Evolutionary conservation across 1,284 basidiomycete species (phyloP), one percentile per base, ranked within the genome.

Genomic region (Cryptococcus jaspeensis): DNA sequence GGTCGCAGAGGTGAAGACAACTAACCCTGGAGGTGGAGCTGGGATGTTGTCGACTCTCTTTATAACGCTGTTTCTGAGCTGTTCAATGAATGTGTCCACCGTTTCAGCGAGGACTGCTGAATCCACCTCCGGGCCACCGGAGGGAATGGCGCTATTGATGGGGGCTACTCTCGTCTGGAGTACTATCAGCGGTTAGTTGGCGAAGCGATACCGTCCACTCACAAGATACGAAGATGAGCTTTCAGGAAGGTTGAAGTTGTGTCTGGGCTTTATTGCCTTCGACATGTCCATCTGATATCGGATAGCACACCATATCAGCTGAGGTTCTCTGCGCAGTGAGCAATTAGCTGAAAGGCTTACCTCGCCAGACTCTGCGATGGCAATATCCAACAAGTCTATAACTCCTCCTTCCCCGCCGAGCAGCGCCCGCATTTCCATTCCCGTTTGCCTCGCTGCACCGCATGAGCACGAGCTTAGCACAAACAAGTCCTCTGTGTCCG

Each of bases 11-110:
- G n/a, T n/a, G n/a, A n/a, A n/a, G n/a, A n/a, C n/a, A n/a, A n/a
- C 65, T 47, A 53, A 67, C 65, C 56, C 53, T 18, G 53, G 12
- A 11, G 36, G 22, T 16, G 66, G 65, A 1, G 61, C 37, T 0
- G 80, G 79, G 25, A 83, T 80, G 54, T 80, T 79, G 9, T 76
- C 70, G 1, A 82, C 79, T 22, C 82, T 70, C 12, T 67, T 60
- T 8, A 68, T 64, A 0, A 83, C 78, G 41, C 79, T 75, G 5
- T 73, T 62, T 12, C 65, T 59, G 3, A 84, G 71, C 0, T 70
- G 62, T 0, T 49, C 32, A 3, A 77, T 64, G 57, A 83, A 79
- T 1, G 40, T 44, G 1, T 71, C 61, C 0, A 76, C 56, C 9
- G 71, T 69, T n/a, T 44, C 58, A 4, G 46, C 51, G 12, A 59